phyloP scores from a whole-genome alignment of 2,329 filamentous ascomycete species.

The Exophiala aquamarina region DNA sequence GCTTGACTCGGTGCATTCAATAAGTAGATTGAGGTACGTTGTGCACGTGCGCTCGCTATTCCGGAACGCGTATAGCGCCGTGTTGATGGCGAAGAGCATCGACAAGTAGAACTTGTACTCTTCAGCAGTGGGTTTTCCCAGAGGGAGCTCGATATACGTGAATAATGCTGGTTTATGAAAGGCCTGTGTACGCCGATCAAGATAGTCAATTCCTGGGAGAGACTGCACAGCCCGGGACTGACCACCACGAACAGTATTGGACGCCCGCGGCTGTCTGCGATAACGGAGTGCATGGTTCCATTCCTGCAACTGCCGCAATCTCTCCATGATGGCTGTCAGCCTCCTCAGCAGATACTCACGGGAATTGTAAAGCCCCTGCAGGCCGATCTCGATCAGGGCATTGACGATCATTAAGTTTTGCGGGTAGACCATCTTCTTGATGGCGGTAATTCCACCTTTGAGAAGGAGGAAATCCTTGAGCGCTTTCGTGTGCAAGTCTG shows the following conservation, averaged over 20 bases:
- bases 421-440: constrained; percentile 5
- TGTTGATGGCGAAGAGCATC: constrained; percentile 8
- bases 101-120: constrained; percentile 8
- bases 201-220: background rate
- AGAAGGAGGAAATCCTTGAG: constrained; percentile 2
- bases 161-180: constrained; percentile 5
- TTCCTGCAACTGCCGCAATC: background rate
- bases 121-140: background rate
- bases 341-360: background rate
- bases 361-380: constrained; percentile 2
- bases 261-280: too few species aligned
- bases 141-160: constrained; percentile 4
- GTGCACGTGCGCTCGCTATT: constrained; percentile 3
- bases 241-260: too few species aligned
- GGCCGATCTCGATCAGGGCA: constrained; percentile 6
- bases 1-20: constrained; percentile 6
- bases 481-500: constrained; percentile 4
- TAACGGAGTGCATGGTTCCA: background rate
- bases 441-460: background rate
- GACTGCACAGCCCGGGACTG: too few species aligned
- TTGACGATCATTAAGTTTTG: constrained; percentile 9
- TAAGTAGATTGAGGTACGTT: constrained; percentile 1
- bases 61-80: constrained; percentile 5
- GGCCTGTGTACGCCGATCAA: background rate
- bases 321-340: background rate